Conservation (phyloP, 2,329 filamentous ascomycete genomes). For the Colletotrichum eleusines region DNA sequence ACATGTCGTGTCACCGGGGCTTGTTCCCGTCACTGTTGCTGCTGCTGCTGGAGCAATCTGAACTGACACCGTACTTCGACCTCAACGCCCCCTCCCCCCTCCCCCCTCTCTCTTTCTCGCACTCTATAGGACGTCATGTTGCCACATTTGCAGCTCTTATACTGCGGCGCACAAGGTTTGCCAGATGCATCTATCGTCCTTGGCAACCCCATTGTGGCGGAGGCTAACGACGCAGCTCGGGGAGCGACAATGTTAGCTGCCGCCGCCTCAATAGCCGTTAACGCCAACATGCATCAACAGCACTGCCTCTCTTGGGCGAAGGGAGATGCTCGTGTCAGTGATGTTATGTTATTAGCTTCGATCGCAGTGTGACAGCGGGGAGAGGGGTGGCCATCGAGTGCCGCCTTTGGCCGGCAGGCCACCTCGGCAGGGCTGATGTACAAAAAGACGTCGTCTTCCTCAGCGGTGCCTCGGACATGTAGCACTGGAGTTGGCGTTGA, state of each 20-base stretch:
- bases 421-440: constrained; percentile 34
- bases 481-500: constrained; percentile 15
- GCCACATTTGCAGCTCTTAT: no score
- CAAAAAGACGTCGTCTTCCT: background rate
- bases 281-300: constrained; percentile 25
- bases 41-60: no score
- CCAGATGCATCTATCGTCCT: background rate
- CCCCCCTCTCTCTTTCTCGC: background rate
- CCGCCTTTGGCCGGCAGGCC: constrained; percentile 11
- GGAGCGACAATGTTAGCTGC: constrained; percentile 3
- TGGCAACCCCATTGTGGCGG: background rate
- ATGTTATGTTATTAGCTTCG: background rate
- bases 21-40: background rate
- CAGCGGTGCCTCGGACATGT: background rate
- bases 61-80: background rate
- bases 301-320: constrained; percentile 22
- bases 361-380: background rate
- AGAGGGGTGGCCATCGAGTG: background rate
- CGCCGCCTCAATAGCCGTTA: constrained; percentile 4
- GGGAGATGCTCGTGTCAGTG: constrained; percentile 27
- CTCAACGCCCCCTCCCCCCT: background rate
- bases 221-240: background rate
- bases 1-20: background rate
- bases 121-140: background rate
- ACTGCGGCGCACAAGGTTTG: background rate